Conservation (phyloP, 1,284 basidiomycete species). For the Trametes pubescens region DNA sequence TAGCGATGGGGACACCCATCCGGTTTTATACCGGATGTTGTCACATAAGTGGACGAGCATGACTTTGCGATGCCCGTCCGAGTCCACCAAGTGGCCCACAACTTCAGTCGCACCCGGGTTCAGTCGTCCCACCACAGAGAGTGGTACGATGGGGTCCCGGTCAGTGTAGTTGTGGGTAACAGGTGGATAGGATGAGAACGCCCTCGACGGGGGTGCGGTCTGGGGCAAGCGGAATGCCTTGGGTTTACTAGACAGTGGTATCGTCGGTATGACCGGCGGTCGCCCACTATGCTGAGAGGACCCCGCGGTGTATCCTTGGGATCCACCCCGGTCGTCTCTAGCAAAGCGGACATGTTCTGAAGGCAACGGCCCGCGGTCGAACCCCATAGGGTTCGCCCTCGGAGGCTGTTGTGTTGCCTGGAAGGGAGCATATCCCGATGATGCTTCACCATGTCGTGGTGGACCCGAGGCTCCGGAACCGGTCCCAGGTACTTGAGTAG, state of each 20-base stretch:
- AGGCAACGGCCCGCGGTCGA: too few species aligned
- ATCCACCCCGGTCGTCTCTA: too few species aligned
- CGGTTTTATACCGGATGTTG: conserved; percentile 10
- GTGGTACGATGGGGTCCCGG: not conserved
- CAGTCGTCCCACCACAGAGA: not conserved
- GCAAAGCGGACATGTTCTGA: too few species aligned
- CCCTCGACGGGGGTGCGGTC: not conserved
- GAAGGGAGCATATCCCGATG: too few species aligned
- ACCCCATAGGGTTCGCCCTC: too few species aligned
- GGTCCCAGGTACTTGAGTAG: too few species aligned
- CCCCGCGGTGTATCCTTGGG: too few species aligned
- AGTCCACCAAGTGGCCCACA: not conserved
- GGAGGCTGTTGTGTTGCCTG: too few species aligned
- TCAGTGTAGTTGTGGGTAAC: not conserved
- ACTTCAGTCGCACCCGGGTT: not conserved
- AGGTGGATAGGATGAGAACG: not conserved
- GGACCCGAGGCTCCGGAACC: too few species aligned
- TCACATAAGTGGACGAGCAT: not conserved
- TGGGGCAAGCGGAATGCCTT: not conserved
- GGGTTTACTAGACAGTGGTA: not conserved
- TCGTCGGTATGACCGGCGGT: not conserved
- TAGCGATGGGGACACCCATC: not conserved
- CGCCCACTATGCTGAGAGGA: not conserved
- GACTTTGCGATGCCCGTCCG: not conserved
- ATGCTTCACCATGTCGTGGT: too few species aligned